These are phyloP conservation scores for Tuber borchii DNA, from an alignment of 495 filamentous ascomycete genomes.

Conservation along the genomic window DNA sequence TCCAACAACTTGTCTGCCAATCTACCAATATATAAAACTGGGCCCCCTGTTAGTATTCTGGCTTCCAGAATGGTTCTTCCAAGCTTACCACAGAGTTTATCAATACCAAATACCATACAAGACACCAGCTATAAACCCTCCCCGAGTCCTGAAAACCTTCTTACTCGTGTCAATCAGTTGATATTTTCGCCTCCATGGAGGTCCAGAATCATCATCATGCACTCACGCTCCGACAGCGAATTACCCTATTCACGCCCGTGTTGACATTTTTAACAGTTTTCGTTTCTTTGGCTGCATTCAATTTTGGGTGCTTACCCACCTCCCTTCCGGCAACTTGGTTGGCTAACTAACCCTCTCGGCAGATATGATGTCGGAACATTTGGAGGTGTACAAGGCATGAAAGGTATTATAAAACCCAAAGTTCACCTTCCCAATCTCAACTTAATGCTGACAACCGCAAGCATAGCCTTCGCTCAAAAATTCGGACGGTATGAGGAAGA, in stretches of 20 bases:
- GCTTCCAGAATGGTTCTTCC: background rate
- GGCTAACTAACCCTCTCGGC: background rate
- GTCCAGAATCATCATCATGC: background rate
- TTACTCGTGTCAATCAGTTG: background rate
- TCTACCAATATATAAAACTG: background rate
- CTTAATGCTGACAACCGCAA: background rate
- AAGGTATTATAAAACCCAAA: background rate
- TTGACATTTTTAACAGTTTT: conserved; percentile 2
- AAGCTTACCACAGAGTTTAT: background rate
- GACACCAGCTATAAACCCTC: background rate
- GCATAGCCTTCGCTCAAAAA: background rate
- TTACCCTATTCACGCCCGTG: background rate
- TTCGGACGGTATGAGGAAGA: background rate
- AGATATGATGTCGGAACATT: background rate
- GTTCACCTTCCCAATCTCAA: background rate
- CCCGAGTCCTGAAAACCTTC: background rate
- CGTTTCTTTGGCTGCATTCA: background rate
- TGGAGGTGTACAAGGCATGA: background rate
- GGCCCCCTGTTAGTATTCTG: background rate
- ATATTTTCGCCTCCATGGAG: background rate
- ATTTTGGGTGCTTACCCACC: background rate
- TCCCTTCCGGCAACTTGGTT: background rate
- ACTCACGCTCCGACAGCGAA: background rate
- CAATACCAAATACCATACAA: background rate
- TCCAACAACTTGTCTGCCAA: background rate